Conservation (phyloP, 495 filamentous ascomycete species). For the Entonaema liquescens region DNA sequence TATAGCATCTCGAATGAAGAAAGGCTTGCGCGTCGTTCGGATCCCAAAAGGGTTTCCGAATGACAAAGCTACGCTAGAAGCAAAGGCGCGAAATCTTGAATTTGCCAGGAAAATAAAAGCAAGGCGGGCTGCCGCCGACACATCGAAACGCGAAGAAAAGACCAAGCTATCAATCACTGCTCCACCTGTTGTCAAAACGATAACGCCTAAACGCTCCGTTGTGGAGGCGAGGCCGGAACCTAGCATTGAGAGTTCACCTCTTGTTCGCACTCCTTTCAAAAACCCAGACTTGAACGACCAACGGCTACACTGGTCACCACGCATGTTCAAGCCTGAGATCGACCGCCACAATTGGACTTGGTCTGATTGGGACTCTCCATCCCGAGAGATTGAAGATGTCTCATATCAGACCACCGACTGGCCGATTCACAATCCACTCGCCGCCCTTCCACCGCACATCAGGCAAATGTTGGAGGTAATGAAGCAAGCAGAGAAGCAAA, state of each 20-base stretch:
- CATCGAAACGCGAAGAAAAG: neutral
- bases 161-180: neutral
- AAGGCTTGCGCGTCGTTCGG: conserved; percentile 28
- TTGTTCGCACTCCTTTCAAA: conserved; percentile 21
- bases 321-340: conserved; percentile 34
- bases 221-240: conserved; percentile 11
- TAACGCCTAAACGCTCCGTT: conserved; percentile 4
- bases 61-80: neutral
- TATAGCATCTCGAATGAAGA: conserved; percentile 34
- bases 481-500: conserved; percentile 5
- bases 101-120: neutral
- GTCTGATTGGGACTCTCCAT: conserved; percentile 39
- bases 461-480: conserved; percentile 8
- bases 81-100: neutral
- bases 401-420: conserved; percentile 23
- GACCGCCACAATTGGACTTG: conserved; percentile 35
- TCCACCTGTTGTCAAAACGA: neutral
- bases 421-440: conserved; percentile 11
- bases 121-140: neutral
- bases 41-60: conserved; percentile 3
- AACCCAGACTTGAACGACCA: conserved; percentile 27
- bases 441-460: conserved; percentile 10
- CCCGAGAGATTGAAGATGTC: conserved; percentile 29
- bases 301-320: conserved; percentile 34
- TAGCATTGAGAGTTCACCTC: neutral